phyloP scores from a whole-genome alignment of 176 grass and related monocot species.

The Cymbopogon citratus region DNA sequence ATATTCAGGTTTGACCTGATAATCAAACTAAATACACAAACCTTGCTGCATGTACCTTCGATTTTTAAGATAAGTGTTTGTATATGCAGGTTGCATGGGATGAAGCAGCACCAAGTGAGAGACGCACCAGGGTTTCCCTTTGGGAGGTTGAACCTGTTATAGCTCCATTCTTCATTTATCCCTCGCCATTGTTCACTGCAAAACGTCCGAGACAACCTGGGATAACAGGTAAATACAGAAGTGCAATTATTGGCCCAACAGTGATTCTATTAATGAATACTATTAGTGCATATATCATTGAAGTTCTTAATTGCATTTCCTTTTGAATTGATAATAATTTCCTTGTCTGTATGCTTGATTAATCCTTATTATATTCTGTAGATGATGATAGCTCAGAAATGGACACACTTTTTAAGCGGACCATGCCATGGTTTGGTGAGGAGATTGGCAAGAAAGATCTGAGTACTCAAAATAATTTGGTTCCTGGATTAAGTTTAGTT shows the following conservation, averaged over 20 bases:
- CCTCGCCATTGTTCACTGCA: constrained; percentile 53
- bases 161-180: constrained; percentile 63
- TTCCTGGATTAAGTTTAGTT: constrained; percentile 62
- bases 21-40: constrained; percentile 16
- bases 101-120: constrained; percentile 66
- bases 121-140: constrained; percentile 58
- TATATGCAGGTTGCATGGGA: constrained; percentile 75
- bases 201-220: constrained; percentile 61
- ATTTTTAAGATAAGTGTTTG: constrained; percentile 29
- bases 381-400: constrained; percentile 56
- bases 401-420: constrained; percentile 49
- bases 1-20: constrained; percentile 60
- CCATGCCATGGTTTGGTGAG: constrained; percentile 67
- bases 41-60: not conserved
- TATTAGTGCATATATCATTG: not conserved
- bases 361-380: constrained; percentile 18
- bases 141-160: constrained; percentile 76
- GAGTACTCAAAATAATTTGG: constrained; percentile 47
- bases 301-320: not conserved
- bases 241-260: not conserved
- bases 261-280: not conserved
- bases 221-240: constrained; percentile 48
- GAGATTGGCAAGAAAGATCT: constrained; percentile 59
- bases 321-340: constrained; percentile 13
- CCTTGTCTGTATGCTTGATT: not conserved